Base-by-base conservation (phyloP, 768 basidiomycete species). In the Tephrocybe sp. region DNA sequence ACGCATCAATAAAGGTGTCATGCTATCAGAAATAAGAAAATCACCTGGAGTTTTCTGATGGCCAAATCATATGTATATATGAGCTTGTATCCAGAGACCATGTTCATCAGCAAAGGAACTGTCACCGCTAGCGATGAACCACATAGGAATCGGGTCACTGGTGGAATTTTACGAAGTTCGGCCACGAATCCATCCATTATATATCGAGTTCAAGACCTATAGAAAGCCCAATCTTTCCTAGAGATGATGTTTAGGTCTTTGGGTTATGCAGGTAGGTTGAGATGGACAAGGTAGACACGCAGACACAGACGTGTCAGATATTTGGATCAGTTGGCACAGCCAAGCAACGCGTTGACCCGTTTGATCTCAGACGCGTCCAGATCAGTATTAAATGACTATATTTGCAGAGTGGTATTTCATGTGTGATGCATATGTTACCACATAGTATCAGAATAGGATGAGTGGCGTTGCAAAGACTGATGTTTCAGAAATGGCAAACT, bases 141-240 rank as follows among this genome's bases (percentile, higher is more conserved):
- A 51, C 80, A 75, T 5, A 90, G 65, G 49, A 85, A 82, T 26
- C 92, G 82, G 4, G 92, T 93, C 32, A 94, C 85, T 28, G 87
- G 86, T 0, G 92, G 91, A 1, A 93, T 89, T 71, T 90, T 92
- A 59, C 75, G 80, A 46, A 93, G 67, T 71, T 92, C 87, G 18
- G 79, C 73, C 2, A 77, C 20, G 32, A 84, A 61, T 15, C 72
- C 69, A 45, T 77, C 69, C 80, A 81, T 81, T 20, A 36, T 0
- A 36, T 36, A 14, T n/a, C 34, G 34, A n/a, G n/a, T n/a, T n/a
- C n/a, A n/a, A n/a, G n/a, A n/a, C n/a, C n/a, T n/a, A n/a, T n/a
- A n/a, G n/a, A n/a, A n/a, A n/a, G n/a, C n/a, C n/a, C n/a, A n/a
- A n/a, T n/a, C n/a, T n/a, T n/a, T n/a, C n/a, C n/a, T n/a, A n/a